Evolutionary conservation across 441 rosid species (phyloP).

Genomic region (Gossypium davidsonii): DNA sequence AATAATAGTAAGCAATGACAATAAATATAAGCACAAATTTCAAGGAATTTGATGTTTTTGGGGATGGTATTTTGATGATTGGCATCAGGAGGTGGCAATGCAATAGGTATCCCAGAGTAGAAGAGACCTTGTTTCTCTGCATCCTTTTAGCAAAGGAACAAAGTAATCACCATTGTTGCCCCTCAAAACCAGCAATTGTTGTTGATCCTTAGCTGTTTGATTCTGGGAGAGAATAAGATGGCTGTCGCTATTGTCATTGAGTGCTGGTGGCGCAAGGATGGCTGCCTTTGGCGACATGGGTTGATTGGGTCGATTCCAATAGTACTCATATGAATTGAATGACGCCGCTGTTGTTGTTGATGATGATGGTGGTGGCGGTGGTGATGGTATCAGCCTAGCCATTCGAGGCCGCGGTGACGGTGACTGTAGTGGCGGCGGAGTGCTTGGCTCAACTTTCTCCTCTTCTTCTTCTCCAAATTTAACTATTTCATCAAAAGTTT

Average conservation of each 20-base stretch:
- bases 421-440: slow-evolving; percentile 30
- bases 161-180: slow-evolving; percentile 16
- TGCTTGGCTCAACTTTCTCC: slow-evolving; percentile 16
- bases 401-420: slow-evolving; percentile 45
- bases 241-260: slow-evolving; percentile 5
- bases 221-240: slow-evolving; percentile 19
- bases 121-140: slow-evolving; percentile 73
- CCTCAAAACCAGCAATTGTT: slow-evolving; percentile 16
- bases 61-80: background rate
- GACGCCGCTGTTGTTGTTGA: slow-evolving; percentile 24
- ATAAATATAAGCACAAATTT: slow-evolving; percentile 3
- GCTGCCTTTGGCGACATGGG: slow-evolving; percentile 14
- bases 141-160: slow-evolving; percentile 37
- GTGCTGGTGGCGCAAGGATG: slow-evolving; percentile 6
- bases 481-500: slow-evolving; percentile 26
- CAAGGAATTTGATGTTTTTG: background rate
- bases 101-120: slow-evolving; percentile 49
- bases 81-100: slow-evolving; percentile 66
- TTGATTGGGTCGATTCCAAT: slow-evolving; percentile 44
- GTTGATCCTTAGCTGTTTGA: slow-evolving; percentile 18
- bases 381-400: slow-evolving; percentile 31
- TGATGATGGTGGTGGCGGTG: slow-evolving; percentile 24
- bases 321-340: slow-evolving; percentile 55
- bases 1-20: background rate
- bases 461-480: slow-evolving; percentile 17